Percentiles rank a stretch among this genome's conserved stretches.
These are phyloP conservation scores for Ichthyophthirius multifiliis DNA, from an alignment of 169 alveolate species.

Conservation along the genomic window DNA sequence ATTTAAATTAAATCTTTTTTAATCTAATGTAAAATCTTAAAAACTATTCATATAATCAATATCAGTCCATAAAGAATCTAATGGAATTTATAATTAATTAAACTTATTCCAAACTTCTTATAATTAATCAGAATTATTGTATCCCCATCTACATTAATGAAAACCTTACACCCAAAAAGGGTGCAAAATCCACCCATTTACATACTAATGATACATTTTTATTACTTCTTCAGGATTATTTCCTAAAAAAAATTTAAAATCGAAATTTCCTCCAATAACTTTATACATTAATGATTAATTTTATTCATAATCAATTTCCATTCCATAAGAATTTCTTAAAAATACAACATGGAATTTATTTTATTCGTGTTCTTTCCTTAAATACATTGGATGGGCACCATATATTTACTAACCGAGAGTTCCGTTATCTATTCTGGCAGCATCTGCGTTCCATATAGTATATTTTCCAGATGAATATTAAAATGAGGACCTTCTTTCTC, in stretches of 20 bases:
- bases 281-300: constrained; percentile 45
- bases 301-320: constrained; percentile 39
- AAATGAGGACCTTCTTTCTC: constrained; percentile 34
- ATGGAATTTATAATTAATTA: constrained; percentile 51
- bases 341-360: constrained; percentile 31
- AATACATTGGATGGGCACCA: constrained; percentile 51
- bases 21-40: constrained; percentile 56
- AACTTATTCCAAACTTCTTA: constrained; percentile 47
- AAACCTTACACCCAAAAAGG: constrained; percentile 40
- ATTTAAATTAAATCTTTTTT: neutral
- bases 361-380: neutral
- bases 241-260: constrained; percentile 29
- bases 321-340: constrained; percentile 59
- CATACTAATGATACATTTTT: constrained; percentile 19
- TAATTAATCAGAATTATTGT: constrained; percentile 43
- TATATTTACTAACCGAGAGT: constrained; percentile 45
- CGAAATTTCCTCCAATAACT: constrained; percentile 37
- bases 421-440: constrained; percentile 59
- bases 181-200: constrained; percentile 38
- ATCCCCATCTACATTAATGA: constrained; percentile 80
- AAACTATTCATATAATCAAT: constrained; percentile 64
- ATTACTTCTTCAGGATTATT: constrained; percentile 9
- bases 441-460: constrained; percentile 25
- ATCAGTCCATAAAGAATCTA: constrained; percentile 79
- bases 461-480: constrained; percentile 25